These are phyloP conservation scores for Ceratocystis cacaofunesta DNA, from an alignment of 2,329 filamentous ascomycete species.

Conservation along the genomic window DNA sequence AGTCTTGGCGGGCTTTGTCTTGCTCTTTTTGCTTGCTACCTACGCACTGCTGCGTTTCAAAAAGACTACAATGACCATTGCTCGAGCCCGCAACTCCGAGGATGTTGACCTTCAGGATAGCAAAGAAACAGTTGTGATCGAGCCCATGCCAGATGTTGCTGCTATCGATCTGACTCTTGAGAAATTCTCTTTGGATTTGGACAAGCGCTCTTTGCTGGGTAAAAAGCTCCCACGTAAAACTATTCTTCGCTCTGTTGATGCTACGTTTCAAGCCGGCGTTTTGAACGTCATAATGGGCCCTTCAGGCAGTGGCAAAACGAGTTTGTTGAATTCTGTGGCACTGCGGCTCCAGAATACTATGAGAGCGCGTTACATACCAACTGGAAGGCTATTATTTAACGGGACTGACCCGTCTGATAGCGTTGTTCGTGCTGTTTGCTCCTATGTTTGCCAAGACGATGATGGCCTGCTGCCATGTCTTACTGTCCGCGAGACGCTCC, in stretches of 20 bases:
- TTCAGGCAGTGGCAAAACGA: slow-evolving; percentile 63
- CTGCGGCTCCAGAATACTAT: slow-evolving; percentile 47
- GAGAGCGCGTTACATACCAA: slow-evolving; percentile 45
- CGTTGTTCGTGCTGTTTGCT: slow-evolving; percentile 57
- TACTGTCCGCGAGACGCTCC: slow-evolving; percentile 60
- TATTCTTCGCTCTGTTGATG: slow-evolving; percentile 52
- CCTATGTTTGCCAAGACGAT: slow-evolving; percentile 66
- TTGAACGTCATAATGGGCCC: slow-evolving; percentile 71
- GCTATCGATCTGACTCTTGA: slow-evolving; percentile 52
- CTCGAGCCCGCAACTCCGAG: slow-evolving; percentile 38
- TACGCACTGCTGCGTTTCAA: slow-evolving; percentile 48
- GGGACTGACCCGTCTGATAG: slow-evolving; percentile 50
- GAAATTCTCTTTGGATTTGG: slow-evolving; percentile 46
- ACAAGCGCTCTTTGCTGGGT: slow-evolving; percentile 42
- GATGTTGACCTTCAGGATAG: slow-evolving; percentile 47
- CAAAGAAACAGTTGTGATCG: slow-evolving; percentile 51
- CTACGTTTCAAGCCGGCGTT: slow-evolving; percentile 51
- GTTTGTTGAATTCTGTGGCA: slow-evolving; percentile 58
- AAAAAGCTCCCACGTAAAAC: slow-evolving; percentile 38
- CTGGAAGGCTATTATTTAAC: slow-evolving; percentile 55
- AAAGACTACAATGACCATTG: slow-evolving; percentile 54
- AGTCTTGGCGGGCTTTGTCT: slow-evolving; percentile 43
- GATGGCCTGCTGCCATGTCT: slow-evolving; percentile 59
- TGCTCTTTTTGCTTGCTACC: slow-evolving; percentile 48
- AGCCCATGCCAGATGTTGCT: slow-evolving; percentile 37